Evolutionary conservation across 2,329 filamentous ascomycete species (phyloP).

Genomic region (Alternaria metachromatica): DNA sequence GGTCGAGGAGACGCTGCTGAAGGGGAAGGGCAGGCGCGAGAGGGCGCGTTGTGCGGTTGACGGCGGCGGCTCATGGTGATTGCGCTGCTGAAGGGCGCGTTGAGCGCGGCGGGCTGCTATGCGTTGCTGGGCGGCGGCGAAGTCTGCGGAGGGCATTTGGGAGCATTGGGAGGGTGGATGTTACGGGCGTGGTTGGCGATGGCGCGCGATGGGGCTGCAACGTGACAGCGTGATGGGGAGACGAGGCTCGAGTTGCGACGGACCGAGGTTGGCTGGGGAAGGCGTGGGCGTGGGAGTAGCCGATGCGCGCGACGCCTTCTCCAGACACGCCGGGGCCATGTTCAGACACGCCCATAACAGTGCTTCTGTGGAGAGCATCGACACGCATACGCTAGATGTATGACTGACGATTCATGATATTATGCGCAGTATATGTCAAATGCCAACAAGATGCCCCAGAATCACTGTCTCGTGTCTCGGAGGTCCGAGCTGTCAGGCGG

Average conservation of each 20-base stretch:
- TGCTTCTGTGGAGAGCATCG: neutral
- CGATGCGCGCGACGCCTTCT: slow-evolving; percentile 1
- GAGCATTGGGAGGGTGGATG: slow-evolving; percentile 22
- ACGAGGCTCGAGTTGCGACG: slow-evolving; percentile 14
- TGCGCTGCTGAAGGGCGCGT: slow-evolving; percentile 70
- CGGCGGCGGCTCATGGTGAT: slow-evolving; percentile 52
- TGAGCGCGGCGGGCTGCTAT: slow-evolving; percentile 80
- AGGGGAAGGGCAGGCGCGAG: slow-evolving; percentile 58
- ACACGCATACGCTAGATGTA: neutral
- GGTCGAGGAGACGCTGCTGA: slow-evolving; percentile 62
- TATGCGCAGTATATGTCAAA: neutral
- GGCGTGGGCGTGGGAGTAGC: slow-evolving; percentile 9
- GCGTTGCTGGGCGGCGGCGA: slow-evolving; percentile 87
- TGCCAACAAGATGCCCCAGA: neutral
- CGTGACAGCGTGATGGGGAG: slow-evolving; percentile 31
- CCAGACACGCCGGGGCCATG: neutral
- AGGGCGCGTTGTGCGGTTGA: slow-evolving; percentile 50
- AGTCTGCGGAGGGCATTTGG: slow-evolving; percentile 64
- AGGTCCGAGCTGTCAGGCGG: slow-evolving; percentile 28
- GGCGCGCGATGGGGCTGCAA: slow-evolving; percentile 2
- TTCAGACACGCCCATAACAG: neutral
- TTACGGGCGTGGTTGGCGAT: neutral
- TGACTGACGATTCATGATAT: neutral
- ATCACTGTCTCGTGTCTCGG: slow-evolving; percentile 13
- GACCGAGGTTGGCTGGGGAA: slow-evolving; percentile 36